Conservation (phyloP, 768 basidiomycete species). For the Sarcodon sp. region DNA sequence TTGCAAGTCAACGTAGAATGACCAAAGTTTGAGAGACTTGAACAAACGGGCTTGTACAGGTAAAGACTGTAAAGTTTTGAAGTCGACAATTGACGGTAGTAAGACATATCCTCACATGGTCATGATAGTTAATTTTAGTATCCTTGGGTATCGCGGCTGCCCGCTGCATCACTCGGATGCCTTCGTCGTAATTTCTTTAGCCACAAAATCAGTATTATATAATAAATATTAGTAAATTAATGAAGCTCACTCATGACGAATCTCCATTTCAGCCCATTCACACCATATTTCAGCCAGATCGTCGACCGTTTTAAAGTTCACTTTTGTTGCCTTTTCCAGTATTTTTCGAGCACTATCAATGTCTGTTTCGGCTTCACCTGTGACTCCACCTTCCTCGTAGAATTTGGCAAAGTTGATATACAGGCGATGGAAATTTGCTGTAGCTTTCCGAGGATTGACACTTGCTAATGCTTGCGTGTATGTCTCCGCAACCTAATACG, state of each 20-base stretch:
- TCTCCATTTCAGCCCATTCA: constrained; percentile 98
- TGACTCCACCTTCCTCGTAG: constrained; percentile 89
- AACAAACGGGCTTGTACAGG: constrained; percentile 84
- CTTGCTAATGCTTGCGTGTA: constrained; percentile 86
- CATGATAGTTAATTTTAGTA: constrained; percentile 83
- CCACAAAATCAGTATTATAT: constrained; percentile 6
- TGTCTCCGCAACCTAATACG: constrained; percentile 73
- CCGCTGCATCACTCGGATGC: constrained; percentile 92
- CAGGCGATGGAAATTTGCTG: constrained; percentile 79
- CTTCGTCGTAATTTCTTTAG: constrained; percentile 91
- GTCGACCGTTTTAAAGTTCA: constrained; percentile 91
- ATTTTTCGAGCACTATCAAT: constrained; percentile 83
- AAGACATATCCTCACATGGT: constrained; percentile 53
- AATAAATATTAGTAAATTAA: not conserved
- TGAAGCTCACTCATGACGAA: constrained; percentile 76
- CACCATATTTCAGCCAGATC: constrained; percentile 99
- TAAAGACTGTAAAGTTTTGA: constrained; percentile 38
- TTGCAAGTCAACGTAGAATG: constrained; percentile 95
- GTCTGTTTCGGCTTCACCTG: constrained; percentile 69
- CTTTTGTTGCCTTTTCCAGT: constrained; percentile 82
- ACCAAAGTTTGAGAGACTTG: constrained; percentile 98
- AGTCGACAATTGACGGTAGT: constrained; percentile 4
- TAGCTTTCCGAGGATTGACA: constrained; percentile 78
- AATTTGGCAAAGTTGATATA: constrained; percentile 96
- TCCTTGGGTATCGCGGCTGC: constrained; percentile 87